Evolutionary conservation across 202 grass and related monocot genomes (phyloP), one percentile per base, ranked within the genome.

Genomic region (Carex arenaria): DNA sequence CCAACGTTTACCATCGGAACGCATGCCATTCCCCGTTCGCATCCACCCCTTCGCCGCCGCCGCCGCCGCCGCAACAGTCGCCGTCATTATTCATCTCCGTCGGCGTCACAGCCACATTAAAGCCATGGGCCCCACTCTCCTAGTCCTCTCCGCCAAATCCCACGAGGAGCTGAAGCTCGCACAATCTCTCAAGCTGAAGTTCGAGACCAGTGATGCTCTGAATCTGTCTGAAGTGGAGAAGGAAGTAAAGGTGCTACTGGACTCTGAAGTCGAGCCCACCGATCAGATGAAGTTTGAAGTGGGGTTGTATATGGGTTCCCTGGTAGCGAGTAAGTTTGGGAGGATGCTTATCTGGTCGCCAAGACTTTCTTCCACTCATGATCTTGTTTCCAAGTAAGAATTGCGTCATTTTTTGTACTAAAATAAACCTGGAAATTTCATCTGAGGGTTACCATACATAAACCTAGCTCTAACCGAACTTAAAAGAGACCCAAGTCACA

Each of bases 311-410:
- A 92, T 98, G 91, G 85, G 19, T 47, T 73, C 80, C 18, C 90
- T 95, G 49, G 80, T 9, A 73, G 85, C 91, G 67, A 84, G 47
- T 11, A 84, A 85, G n/a, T 93, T 93, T 11, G 93, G 96, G 80
- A 87, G 88, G 74, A 83, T 94, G 72, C 67, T 95, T 59, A 78
- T 98, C 14, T 98, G 95, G 93, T 92, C 91, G 2, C 95, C 95
- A 31, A 93, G 89, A 89, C 79, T 98, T 64, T 80, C 88, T 3
- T 95, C 95, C 76, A 98, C 95, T 30, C 93, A 98, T 30, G 95
- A 98, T 76, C 72, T 95, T 49, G 68, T 98, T 20, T 52, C 73
- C 47, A 89, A 84, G 95, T 98, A 78, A 89, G 95, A 64, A 12
- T 68, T 79, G 13, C 43, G 14, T 83, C 62, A 17, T 31, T 3